phyloP scores from a whole-genome alignment of 2,329 filamentous ascomycete species.

The Aspergillus neoniger region DNA sequence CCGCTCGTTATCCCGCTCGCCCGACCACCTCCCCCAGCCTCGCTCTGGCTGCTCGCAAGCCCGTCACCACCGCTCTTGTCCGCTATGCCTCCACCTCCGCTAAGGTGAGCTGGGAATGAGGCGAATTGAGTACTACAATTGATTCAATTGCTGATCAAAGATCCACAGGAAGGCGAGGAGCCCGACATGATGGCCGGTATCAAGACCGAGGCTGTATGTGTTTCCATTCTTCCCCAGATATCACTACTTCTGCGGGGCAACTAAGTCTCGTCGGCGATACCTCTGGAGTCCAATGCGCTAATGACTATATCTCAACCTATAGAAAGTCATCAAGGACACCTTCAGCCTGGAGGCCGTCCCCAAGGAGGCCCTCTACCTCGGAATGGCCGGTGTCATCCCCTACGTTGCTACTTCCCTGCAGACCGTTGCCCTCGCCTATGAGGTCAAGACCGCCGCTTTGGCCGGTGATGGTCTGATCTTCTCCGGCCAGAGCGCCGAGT shows the following conservation, averaged over 20 bases:
- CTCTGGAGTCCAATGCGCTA: background rate
- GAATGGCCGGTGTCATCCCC: conserved; percentile 76
- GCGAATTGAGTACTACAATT: conserved; percentile 17
- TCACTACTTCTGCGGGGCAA: background rate
- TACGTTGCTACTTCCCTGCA: conserved; percentile 82
- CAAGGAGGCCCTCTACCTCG: conserved; percentile 66
- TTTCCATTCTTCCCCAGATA: conserved; percentile 9
- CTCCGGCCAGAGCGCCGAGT: conserved; percentile 68
- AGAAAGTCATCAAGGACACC: conserved; percentile 69
- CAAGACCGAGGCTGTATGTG: conserved; percentile 60
- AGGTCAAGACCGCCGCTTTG: conserved; percentile 69
- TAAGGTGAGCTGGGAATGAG: conserved; percentile 49
- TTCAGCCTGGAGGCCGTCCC: conserved; percentile 67
- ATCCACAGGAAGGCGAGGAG: conserved; percentile 46
- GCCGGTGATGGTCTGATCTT: conserved; percentile 66
- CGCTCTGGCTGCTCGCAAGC: conserved; percentile 47
- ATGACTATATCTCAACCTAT: conserved; percentile 8
- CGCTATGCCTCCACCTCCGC: conserved; percentile 48
- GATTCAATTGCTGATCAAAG: conserved; percentile 52
- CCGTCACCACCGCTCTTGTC: conserved; percentile 51
- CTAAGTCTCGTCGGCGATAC: background rate
- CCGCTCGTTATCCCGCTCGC: conserved; percentile 41
- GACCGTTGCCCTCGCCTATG: conserved; percentile 79
- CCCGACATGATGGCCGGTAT: conserved; percentile 56
- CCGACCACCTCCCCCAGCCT: conserved; percentile 40